Percentiles rank a stretch among this genome's conserved stretches.
These are phyloP conservation scores for Phragmites australis DNA, from an alignment of 176 grass and related monocot species.

Conservation along the genomic window DNA sequence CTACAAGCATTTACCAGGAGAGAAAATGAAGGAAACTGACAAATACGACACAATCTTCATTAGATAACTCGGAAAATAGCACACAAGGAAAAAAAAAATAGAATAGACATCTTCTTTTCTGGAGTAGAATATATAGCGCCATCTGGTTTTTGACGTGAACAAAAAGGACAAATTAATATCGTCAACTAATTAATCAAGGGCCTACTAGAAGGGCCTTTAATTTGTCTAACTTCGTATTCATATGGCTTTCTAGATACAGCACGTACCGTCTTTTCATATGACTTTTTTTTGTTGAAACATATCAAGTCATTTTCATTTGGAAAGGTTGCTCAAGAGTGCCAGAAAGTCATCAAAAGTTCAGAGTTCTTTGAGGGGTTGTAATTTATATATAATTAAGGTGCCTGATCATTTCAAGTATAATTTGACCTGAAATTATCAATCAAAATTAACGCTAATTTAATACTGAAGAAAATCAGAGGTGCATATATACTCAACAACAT, in stretches of 20 bases:
- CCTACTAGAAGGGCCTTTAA: constrained; percentile 31
- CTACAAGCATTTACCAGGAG: not conserved
- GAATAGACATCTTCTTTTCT: no score
- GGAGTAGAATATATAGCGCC: no score
- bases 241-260: not conserved
- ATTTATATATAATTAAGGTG: not conserved
- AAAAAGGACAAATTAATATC: not conserved
- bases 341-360: not conserved
- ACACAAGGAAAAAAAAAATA: no score
- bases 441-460: no score
- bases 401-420: no score
- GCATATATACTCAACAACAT: not conserved
- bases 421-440: no score
- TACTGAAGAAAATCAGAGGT: no score
- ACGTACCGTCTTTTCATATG: constrained; percentile 30
- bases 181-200: not conserved
- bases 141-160: no score
- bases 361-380: not conserved
- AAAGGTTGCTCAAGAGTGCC: not conserved
- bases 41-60: no score
- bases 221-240: constrained; percentile 30
- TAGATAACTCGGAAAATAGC: no score
- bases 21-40: not conserved
- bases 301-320: constrained; percentile 34
- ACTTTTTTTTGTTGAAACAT: constrained; percentile 2